Conservation (phyloP, 768 basidiomycete species). For the Megacollybia marginata region DNA sequence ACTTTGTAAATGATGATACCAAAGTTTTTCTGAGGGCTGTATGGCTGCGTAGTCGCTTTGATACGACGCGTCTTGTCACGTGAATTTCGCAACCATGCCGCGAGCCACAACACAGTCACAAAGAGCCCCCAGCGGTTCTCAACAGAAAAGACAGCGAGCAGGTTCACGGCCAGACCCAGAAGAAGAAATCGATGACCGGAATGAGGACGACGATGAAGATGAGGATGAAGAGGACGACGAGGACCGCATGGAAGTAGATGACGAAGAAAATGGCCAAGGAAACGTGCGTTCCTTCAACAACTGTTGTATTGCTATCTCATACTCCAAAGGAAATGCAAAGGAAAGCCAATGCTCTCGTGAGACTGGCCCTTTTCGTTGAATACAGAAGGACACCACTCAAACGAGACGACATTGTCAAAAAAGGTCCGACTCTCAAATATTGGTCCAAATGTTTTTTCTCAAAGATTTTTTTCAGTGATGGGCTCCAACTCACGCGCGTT, state of each 20-base stretch:
- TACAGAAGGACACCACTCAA: slow-evolving; percentile 58
- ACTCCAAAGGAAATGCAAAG: slow-evolving; percentile 48
- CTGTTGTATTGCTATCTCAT: not conserved
- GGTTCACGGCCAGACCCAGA: slow-evolving; percentile 24
- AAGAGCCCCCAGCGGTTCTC: slow-evolving; percentile 28
- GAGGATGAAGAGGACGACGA: slow-evolving; percentile 31
- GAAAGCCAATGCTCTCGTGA: slow-evolving; percentile 65
- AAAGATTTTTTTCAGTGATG: slow-evolving; percentile 20
- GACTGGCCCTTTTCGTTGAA: slow-evolving; percentile 78
- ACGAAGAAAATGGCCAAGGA: slow-evolving; percentile 17
- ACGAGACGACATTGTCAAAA: slow-evolving; percentile 83
- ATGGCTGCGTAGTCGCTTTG: no score
- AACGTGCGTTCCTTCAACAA: slow-evolving; percentile 12
- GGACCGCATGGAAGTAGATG: slow-evolving; percentile 26
- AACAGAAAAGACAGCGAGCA: slow-evolving; percentile 21
- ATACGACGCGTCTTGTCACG: no score
- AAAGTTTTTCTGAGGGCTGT: no score
- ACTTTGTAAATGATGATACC: no score
- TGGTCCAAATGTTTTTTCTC: not conserved
- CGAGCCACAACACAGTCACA: slow-evolving; percentile 33
- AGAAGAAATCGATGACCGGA: slow-evolving; percentile 16
- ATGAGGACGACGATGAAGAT: slow-evolving; percentile 21
- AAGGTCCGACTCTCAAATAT: slow-evolving; percentile 36
- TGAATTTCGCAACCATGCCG: slow-evolving; percentile 17
- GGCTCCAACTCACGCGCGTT: slow-evolving; percentile 47